Evolutionary conservation across 805 yeast genomes (phyloP).

Genomic region (Danielia reshetovae): DNA sequence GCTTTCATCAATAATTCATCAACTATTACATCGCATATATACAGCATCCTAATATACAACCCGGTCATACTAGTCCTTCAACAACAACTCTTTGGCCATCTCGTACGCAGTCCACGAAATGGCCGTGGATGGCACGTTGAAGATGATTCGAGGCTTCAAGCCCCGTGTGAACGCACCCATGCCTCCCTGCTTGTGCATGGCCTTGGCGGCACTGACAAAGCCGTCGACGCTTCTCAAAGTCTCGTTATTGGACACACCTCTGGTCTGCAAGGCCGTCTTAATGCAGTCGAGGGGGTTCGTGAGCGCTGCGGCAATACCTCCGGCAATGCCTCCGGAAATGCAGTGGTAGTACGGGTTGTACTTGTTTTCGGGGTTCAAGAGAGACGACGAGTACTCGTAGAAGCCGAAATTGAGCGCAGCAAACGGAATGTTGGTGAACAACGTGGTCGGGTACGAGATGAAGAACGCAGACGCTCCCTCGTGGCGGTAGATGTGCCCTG

Average conservation of each 20-base stretch:
- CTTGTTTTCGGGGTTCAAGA: constrained; percentile 69
- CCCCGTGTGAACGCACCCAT: constrained; percentile 75
- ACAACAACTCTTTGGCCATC: constrained; percentile 79
- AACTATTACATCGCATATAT: constrained; percentile 1
- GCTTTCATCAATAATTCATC: too few relatives aligned
- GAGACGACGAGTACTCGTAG: constrained; percentile 76
- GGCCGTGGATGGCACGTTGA: constrained; percentile 94
- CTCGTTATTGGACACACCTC: constrained; percentile 51
- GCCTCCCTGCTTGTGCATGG: constrained; percentile 60
- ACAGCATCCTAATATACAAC: constrained; percentile 3
- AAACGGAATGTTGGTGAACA: constrained; percentile 89
- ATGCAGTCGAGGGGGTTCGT: constrained; percentile 94
- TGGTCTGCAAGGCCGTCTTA: constrained; percentile 86
- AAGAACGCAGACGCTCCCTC: constrained; percentile 83
- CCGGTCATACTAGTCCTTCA: constrained; percentile 17
- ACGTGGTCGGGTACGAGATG: constrained; percentile 90
- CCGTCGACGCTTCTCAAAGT: constrained; percentile 57
- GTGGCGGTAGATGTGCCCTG: constrained; percentile 46
- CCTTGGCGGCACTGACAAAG: constrained; percentile 64
- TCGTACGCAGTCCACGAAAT: constrained; percentile 98
- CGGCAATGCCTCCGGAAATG: constrained; percentile 88
- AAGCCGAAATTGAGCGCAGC: constrained; percentile 92
- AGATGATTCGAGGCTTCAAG: constrained; percentile 82
- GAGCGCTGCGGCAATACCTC: constrained; percentile 90
- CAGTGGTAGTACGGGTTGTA: constrained; percentile 93